phyloP scores from a whole-genome alignment of 2,329 filamentous ascomycete species.

The Leptographium lundbergii region DNA sequence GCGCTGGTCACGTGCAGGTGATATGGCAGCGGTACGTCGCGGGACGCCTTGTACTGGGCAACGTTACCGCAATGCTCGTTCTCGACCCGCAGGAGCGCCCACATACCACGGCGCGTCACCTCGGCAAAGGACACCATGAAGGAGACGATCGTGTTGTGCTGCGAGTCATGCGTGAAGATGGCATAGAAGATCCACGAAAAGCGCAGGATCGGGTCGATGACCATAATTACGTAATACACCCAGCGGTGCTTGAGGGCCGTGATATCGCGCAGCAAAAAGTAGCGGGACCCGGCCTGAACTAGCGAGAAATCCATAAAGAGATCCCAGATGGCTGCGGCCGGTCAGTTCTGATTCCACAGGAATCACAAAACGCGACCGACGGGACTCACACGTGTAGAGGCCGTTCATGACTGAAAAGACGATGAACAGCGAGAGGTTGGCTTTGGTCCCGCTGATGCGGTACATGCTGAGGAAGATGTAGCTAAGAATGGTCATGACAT shows the following conservation, averaged over 20 bases:
- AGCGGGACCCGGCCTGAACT: slow-evolving; percentile 60
- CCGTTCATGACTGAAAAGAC: slow-evolving; percentile 70
- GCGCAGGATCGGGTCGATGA: slow-evolving; percentile 70
- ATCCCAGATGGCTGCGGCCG: slow-evolving; percentile 66
- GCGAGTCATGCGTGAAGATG: slow-evolving; percentile 64
- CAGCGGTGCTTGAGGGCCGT: slow-evolving; percentile 67
- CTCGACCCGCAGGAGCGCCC: slow-evolving; percentile 88
- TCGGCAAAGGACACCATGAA: slow-evolving; percentile 72
- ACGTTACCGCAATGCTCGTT: slow-evolving; percentile 97
- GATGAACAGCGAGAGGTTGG: slow-evolving; percentile 60
- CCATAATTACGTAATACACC: slow-evolving; percentile 79
- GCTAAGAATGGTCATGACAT: slow-evolving; percentile 69
- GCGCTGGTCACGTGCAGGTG: slow-evolving; percentile 32
- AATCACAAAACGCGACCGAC: background rate
- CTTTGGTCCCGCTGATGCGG: slow-evolving; percentile 51
- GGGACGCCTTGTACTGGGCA: slow-evolving; percentile 73
- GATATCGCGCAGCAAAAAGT: slow-evolving; percentile 60
- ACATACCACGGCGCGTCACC: slow-evolving; percentile 73
- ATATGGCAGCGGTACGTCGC: slow-evolving; percentile 81
- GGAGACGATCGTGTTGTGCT: slow-evolving; percentile 72
- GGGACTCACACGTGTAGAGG: slow-evolving; percentile 59
- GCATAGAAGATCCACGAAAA: slow-evolving; percentile 94
- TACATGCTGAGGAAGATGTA: slow-evolving; percentile 72
- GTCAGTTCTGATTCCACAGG: background rate
- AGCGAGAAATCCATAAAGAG: slow-evolving; percentile 92